Conservation (phyloP, 1,284 basidiomycete species). For the Malassezia vespertilionis region DNA sequence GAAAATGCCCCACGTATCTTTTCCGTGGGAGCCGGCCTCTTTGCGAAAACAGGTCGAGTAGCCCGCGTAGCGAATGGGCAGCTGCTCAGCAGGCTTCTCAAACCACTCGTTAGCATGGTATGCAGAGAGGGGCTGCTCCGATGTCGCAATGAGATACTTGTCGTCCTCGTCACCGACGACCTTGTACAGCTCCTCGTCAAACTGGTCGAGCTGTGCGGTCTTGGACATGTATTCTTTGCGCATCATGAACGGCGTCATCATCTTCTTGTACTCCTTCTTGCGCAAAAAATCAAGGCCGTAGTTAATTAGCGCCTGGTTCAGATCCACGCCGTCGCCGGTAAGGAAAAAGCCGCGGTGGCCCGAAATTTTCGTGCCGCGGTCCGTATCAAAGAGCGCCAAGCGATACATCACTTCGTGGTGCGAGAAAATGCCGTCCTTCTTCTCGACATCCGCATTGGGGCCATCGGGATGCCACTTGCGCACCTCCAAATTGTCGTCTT, state of each 20-base stretch:
- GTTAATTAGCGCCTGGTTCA: constrained; percentile 89
- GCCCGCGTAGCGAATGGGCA: constrained; percentile 67
- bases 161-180: constrained; percentile 78
- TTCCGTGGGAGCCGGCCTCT: constrained; percentile 90
- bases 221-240: constrained; percentile 94
- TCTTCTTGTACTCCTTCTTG: constrained; percentile 73
- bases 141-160: constrained; percentile 97
- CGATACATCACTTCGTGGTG: constrained; percentile 93
- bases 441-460: constrained; percentile 54
- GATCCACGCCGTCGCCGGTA: constrained; percentile 85
- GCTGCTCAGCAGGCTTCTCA: constrained; percentile 75
- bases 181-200: constrained; percentile 97
- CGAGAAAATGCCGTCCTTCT: constrained; percentile 64
- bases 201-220: constrained; percentile 93
- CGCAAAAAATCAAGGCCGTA: constrained; percentile 91
- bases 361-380: constrained; percentile 75
- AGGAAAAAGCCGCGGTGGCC: constrained; percentile 96
- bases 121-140: constrained; percentile 93
- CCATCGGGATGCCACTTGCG: constrained; percentile 78
- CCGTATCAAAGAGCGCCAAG: constrained; percentile 87
- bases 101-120: constrained; percentile 95
- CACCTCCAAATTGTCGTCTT: constrained; percentile 82
- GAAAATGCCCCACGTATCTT: constrained; percentile 99
- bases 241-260: constrained; percentile 97
- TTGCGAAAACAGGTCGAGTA: constrained; percentile 95